Conservation (phyloP, 768 basidiomycete genomes). For the Baorangia bicolor region DNA sequence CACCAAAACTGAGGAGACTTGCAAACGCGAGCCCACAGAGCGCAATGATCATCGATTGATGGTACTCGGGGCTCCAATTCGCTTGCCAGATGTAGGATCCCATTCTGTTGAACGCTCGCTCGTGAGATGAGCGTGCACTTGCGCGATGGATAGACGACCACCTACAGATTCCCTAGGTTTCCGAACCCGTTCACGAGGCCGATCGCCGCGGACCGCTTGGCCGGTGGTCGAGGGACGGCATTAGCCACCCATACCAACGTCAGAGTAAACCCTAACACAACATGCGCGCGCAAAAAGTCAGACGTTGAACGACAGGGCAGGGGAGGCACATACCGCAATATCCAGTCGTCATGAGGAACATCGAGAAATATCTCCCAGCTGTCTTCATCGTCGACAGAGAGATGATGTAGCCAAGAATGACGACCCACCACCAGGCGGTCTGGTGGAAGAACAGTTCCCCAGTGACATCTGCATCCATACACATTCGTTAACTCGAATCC, state of each 20-base stretch:
- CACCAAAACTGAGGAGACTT: slow-evolving; percentile 37
- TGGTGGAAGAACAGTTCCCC: slow-evolving; percentile 69
- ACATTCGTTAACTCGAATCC: not conserved
- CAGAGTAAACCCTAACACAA: slow-evolving; percentile 36
- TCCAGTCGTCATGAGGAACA: slow-evolving; percentile 65
- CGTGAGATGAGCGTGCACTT: not conserved
- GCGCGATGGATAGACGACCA: not conserved
- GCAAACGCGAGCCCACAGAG: slow-evolving; percentile 36
- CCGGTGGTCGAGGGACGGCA: slow-evolving; percentile 57
- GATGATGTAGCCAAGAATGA: slow-evolving; percentile 61
- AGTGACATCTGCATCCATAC: slow-evolving; percentile 41
- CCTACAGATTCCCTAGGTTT: slow-evolving; percentile 58
- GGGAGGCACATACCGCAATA: slow-evolving; percentile 37
- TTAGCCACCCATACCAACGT: slow-evolving; percentile 65
- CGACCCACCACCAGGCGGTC: slow-evolving; percentile 55
- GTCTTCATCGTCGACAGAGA: slow-evolving; percentile 51
- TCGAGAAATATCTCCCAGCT: slow-evolving; percentile 55
- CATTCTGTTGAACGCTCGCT: slow-evolving; percentile 38
- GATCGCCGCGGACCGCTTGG: slow-evolving; percentile 53
- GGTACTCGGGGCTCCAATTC: slow-evolving; percentile 59
- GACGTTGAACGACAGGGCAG: not conserved
- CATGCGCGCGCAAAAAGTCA: not conserved
- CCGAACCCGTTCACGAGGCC: slow-evolving; percentile 61
- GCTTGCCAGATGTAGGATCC: slow-evolving; percentile 64
- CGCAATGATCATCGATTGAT: slow-evolving; percentile 59